Conservation (phyloP, 257 asterid species). For the Primulina eburnea region DNA sequence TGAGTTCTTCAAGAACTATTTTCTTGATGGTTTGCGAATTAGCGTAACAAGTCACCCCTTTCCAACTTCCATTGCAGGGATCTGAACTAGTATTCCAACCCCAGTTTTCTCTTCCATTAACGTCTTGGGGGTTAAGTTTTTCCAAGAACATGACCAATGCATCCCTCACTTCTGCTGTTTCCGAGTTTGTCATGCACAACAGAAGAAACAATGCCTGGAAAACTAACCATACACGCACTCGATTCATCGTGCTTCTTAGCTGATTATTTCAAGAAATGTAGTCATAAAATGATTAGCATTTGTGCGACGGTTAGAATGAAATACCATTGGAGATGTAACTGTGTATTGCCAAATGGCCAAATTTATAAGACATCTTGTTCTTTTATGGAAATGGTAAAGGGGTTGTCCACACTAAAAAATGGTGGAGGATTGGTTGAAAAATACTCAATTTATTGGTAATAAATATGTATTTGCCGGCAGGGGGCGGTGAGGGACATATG, state of each 20-base stretch:
- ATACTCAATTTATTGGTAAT: neutral
- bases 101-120: conserved; percentile 29
- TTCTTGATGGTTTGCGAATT: conserved; percentile 36
- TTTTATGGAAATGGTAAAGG: neutral
- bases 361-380: conserved; percentile 1
- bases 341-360: conserved; percentile 16
- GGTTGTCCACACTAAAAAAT: neutral
- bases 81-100: conserved; percentile 71
- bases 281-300: neutral
- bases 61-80: conserved; percentile 57
- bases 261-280: neutral
- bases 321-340: neutral
- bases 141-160: conserved; percentile 56
- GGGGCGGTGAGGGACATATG: neutral
- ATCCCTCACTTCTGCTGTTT: conserved; percentile 39
- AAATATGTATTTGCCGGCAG: conserved; percentile 25
- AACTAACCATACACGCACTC: neutral
- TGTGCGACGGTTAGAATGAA: neutral
- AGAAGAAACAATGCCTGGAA: conserved; percentile 18
- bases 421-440: conserved; percentile 7
- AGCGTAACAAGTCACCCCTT: conserved; percentile 49
- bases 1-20: conserved; percentile 44
- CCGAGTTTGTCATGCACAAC: conserved; percentile 33
- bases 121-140: conserved; percentile 35
- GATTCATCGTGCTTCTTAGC: conserved; percentile 14